These are phyloP conservation scores for Teunomyces gatunensis DNA, from an alignment of 805 yeast genomes.

Conservation along the genomic window DNA sequence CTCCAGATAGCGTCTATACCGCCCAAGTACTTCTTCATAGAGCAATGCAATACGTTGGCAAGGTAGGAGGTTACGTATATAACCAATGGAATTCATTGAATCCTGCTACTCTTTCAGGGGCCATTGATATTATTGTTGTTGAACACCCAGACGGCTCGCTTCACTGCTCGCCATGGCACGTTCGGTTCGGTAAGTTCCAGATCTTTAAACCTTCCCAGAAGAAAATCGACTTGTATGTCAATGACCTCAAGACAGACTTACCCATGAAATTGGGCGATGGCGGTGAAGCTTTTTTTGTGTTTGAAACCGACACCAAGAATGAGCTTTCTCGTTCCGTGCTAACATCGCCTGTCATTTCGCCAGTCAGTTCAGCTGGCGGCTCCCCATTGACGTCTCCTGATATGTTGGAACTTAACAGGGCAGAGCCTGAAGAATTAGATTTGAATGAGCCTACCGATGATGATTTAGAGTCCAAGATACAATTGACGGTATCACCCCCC, in stretches of 20 bases:
- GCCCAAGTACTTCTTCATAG: background rate
- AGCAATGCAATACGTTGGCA: slow-evolving; percentile 90
- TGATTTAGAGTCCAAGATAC: slow-evolving; percentile 28
- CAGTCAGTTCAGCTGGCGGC: slow-evolving; percentile 58
- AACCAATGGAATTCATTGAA: slow-evolving; percentile 96
- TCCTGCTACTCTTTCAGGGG: slow-evolving; percentile 95
- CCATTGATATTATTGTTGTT: slow-evolving; percentile 92
- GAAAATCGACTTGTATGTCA: slow-evolving; percentile 84
- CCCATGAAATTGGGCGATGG: slow-evolving; percentile 98
- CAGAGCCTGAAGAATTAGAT: slow-evolving; percentile 36
- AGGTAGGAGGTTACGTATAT: slow-evolving; percentile 92
- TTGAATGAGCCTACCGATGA: slow-evolving; percentile 19
- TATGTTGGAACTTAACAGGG: slow-evolving; percentile 1
- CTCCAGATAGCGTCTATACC: background rate
- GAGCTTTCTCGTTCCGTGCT: slow-evolving; percentile 70
- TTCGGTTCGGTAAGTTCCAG: slow-evolving; percentile 92
- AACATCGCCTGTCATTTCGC: slow-evolving; percentile 82
- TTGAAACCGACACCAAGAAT: slow-evolving; percentile 66
- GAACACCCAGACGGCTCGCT: slow-evolving; percentile 81
- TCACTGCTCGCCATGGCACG: slow-evolving; percentile 94
- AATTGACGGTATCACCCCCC: slow-evolving; percentile 15
- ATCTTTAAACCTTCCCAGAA: slow-evolving; percentile 91
- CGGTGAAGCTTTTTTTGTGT: slow-evolving; percentile 97
- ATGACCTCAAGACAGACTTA: slow-evolving; percentile 73
- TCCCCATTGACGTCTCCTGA: slow-evolving; percentile 20